Percentiles rank a stretch among this genome's conserved stretches.
These are phyloP conservation scores for Parasitella parasitica DNA, from an alignment of 371 early-diverging fungal species.

Conservation along the genomic window DNA sequence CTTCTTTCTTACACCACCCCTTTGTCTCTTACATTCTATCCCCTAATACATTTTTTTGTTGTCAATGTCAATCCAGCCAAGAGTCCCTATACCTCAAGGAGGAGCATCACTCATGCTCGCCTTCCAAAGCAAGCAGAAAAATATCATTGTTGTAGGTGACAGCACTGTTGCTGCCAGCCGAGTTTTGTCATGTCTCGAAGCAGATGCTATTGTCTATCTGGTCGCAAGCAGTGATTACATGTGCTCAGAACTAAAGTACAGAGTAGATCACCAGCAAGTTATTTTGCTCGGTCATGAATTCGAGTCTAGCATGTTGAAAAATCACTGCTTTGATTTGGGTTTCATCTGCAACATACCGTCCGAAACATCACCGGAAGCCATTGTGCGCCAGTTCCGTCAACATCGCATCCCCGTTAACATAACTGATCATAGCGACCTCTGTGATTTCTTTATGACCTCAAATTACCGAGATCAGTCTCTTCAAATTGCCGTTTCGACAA, in stretches of 20 bases:
- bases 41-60: not conserved
- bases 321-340: slow-evolving; percentile 25
- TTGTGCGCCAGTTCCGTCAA: slow-evolving; percentile 51
- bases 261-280: slow-evolving; percentile 52
- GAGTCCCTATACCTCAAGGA: slow-evolving; percentile 43
- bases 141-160: slow-evolving; percentile 68
- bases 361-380: slow-evolving; percentile 9
- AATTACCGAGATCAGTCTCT: slow-evolving; percentile 69
- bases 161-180: slow-evolving; percentile 65
- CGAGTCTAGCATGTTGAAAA: slow-evolving; percentile 2
- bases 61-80: slow-evolving; percentile 11
- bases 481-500: slow-evolving; percentile 80
- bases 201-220: slow-evolving; percentile 67
- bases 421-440: slow-evolving; percentile 73
- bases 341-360: slow-evolving; percentile 28
- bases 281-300: slow-evolving; percentile 6
- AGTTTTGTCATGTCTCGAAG: slow-evolving; percentile 67
- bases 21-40: not conserved
- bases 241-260: slow-evolving; percentile 55
- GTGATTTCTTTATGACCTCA: slow-evolving; percentile 83
- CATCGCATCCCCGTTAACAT: slow-evolving; percentile 73
- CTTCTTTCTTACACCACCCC: not conserved
- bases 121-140: slow-evolving; percentile 54
- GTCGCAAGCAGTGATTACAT: slow-evolving; percentile 32
- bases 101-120: slow-evolving; percentile 75